These are phyloP conservation scores for Hygrophoropsis aurantiaca DNA, from an alignment of 768 basidiomycete genomes.

Conservation along the genomic window DNA sequence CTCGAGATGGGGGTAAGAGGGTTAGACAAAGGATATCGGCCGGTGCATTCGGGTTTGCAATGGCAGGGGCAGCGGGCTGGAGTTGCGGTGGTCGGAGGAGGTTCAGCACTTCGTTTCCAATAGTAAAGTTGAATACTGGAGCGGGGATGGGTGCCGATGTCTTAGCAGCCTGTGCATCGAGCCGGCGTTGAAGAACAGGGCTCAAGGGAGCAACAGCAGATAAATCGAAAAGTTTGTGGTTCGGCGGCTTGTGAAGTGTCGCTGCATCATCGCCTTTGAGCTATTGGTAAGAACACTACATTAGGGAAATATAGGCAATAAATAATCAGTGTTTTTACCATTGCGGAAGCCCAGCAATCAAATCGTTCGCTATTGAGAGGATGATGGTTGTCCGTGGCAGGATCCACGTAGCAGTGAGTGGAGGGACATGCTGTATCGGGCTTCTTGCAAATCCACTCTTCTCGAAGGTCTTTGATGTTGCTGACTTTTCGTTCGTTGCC, in stretches of 20 bases:
- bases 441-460: background rate
- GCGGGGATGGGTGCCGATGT: background rate
- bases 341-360: slow-evolving; percentile 5
- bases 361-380: background rate
- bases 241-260: slow-evolving; percentile 1
- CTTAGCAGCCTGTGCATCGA: background rate
- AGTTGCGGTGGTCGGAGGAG: background rate
- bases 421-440: slow-evolving; percentile 1
- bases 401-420: too few species aligned
- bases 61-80: background rate
- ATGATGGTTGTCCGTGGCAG: background rate
- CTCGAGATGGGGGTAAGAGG: background rate
- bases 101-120: background rate
- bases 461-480: background rate
- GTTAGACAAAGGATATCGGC: background rate
- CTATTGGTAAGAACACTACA: background rate
- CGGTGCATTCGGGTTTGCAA: background rate
- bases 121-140: background rate
- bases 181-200: background rate
- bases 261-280: background rate
- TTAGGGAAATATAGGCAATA: too few species aligned
- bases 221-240: slow-evolving; percentile 1
- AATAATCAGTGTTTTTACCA: background rate
- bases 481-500: slow-evolving; percentile 1
- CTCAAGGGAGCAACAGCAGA: background rate